Percentiles rank a stretch among this genome's conserved stretches.
Conservation (phyloP, 257 asterid species). For the Solanum ossicruentum region DNA sequence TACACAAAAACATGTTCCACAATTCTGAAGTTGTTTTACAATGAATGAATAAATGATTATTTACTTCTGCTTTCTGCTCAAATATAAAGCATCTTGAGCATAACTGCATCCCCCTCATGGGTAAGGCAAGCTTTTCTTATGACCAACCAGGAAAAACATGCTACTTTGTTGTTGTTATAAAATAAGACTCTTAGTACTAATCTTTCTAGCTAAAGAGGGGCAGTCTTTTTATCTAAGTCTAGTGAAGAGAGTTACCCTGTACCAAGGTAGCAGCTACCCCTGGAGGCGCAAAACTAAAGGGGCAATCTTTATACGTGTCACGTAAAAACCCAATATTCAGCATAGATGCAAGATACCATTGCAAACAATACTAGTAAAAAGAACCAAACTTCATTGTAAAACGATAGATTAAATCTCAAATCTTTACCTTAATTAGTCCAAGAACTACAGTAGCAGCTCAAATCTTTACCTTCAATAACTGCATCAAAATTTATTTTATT, state of each 20-base stretch:
- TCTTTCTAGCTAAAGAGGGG: neutral
- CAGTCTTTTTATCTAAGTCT: neutral
- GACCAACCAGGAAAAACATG: no score
- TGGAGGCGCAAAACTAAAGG: neutral
- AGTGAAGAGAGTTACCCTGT: neutral
- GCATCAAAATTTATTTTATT: neutral
- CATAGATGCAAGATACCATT: neutral
- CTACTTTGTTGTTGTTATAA: no score
- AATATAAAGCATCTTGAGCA: no score
- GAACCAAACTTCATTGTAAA: neutral
- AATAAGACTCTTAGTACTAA: no score
- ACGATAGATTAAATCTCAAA: neutral
- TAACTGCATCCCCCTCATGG: no score
- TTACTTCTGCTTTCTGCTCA: no score
- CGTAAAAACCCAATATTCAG: neutral
- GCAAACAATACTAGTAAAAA: neutral
- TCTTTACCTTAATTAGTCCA: constrained; percentile 28
- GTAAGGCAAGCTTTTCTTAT: no score
- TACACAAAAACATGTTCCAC: no score
- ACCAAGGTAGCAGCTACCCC: no score
- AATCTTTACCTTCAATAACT: no score
- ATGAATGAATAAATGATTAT: no score
- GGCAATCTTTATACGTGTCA: neutral
- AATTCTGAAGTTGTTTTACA: no score
- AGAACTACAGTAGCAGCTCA: constrained; percentile 32